These are phyloP conservation scores for Phaeolepiota aurea DNA, from an alignment of 768 basidiomycete species.

Conservation along the genomic window DNA sequence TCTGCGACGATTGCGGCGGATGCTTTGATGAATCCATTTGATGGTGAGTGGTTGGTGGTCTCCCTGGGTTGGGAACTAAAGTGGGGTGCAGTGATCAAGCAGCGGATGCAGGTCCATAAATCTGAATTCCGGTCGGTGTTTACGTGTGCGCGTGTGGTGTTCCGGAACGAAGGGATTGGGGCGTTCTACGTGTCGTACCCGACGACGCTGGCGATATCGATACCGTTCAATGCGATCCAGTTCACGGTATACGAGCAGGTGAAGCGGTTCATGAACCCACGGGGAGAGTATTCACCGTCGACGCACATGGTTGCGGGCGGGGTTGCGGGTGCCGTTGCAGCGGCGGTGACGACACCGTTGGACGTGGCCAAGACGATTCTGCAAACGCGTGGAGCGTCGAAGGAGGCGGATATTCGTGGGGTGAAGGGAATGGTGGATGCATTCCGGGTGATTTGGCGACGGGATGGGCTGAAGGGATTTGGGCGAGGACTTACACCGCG, in stretches of 20 bases:
- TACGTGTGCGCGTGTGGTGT: conserved; percentile 80
- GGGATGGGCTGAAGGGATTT: conserved; percentile 84
- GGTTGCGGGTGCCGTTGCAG: conserved; percentile 88
- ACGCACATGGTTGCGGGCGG: conserved; percentile 92
- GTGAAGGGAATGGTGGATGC: conserved; percentile 84
- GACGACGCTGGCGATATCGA: conserved; percentile 91
- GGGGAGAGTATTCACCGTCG: conserved; percentile 81
- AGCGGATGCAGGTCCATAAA: conserved; percentile 96
- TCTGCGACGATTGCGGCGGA: conserved; percentile 92
- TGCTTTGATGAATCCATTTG: conserved; percentile 99
- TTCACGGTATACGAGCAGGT: conserved; percentile 94
- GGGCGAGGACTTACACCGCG: conserved; percentile 83
- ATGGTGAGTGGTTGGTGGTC: conserved; percentile 54
- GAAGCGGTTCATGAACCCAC: conserved; percentile 80
- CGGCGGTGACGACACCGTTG: conserved; percentile 91
- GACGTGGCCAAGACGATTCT: conserved; percentile 97
- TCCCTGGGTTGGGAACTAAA: not conserved
- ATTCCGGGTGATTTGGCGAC: conserved; percentile 76
- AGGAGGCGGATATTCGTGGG: conserved; percentile 76
- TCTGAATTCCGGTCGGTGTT: conserved; percentile 85
- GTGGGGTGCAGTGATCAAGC: conserved; percentile 89
- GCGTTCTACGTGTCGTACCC: conserved; percentile 99
- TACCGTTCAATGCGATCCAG: conserved; percentile 97
- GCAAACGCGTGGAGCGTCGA: conserved; percentile 90
- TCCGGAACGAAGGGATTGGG: conserved; percentile 72